phyloP scores from a whole-genome alignment of 139 green algal species.

The Diplosphaera chodatii region DNA sequence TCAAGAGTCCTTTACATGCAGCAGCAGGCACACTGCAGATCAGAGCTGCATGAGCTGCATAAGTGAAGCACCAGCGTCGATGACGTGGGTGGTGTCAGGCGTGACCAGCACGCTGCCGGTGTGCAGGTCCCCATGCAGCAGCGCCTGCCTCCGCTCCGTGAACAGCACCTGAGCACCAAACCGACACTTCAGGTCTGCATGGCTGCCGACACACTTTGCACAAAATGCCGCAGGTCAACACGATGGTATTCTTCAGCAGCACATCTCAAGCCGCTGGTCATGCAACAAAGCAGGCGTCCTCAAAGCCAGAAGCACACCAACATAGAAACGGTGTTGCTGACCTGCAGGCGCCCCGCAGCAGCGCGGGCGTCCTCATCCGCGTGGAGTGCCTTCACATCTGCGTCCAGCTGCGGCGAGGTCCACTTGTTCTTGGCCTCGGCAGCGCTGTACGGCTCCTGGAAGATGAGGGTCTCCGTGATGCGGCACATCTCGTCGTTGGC shows the following conservation, averaged over 20 bases:
- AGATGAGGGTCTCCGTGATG: constrained; percentile 94
- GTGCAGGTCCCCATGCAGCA: constrained; percentile 97
- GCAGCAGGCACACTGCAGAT: no score
- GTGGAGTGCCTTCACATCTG: constrained; percentile 34
- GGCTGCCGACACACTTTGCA: no score
- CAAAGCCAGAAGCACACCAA: no score
- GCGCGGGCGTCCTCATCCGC: not conserved
- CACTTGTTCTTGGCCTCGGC: constrained; percentile 59
- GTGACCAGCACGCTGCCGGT: constrained; percentile 91
- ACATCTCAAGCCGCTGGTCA: no score
- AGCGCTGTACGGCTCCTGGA: constrained; percentile 83
- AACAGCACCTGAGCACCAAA: constrained; percentile 62
- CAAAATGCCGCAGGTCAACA: no score
- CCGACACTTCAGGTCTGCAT: not conserved
- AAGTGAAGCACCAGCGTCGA: constrained; percentile 27
- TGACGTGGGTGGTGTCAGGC: constrained; percentile 28
- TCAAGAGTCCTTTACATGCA: no score
- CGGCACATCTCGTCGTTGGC: constrained; percentile 84
- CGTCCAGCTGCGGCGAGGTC: constrained; percentile 80
- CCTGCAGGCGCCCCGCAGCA: not conserved
- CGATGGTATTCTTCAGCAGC: no score
- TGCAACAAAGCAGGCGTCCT: no score
- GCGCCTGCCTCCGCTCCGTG: constrained; percentile 59
- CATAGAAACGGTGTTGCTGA: no score
- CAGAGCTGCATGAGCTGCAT: no score